These are phyloP conservation scores for Scheffersomyces coipomensis DNA, from an alignment of 805 yeast species.

Conservation along the genomic window DNA sequence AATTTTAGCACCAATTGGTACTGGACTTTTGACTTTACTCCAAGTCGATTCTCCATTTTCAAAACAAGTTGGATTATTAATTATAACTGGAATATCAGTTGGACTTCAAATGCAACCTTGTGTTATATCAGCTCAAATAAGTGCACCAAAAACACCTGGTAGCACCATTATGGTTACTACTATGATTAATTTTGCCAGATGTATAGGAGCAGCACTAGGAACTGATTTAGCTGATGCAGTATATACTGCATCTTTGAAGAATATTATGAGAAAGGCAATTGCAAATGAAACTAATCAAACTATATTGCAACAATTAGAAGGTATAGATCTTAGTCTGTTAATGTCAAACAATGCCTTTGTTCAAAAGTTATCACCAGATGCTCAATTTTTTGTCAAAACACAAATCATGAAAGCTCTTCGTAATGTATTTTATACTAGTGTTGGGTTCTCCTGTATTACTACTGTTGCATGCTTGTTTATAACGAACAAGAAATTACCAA, in stretches of 20 bases:
- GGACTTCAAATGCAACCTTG: constrained; percentile 51
- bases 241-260: constrained; percentile 8
- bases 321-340: constrained; percentile 9
- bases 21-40: constrained; percentile 45
- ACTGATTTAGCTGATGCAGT: constrained; percentile 16
- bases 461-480: constrained; percentile 28
- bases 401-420: constrained; percentile 34
- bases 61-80: constrained; percentile 43
- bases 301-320: constrained; percentile 4
- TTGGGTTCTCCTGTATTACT: constrained; percentile 35
- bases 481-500: constrained; percentile 34
- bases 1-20: constrained; percentile 37
- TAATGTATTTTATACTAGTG: constrained; percentile 37
- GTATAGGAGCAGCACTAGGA: constrained; percentile 48
- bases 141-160: constrained; percentile 53
- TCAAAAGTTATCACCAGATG: constrained; percentile 16
- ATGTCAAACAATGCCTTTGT: constrained; percentile 3
- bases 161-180: constrained; percentile 49
- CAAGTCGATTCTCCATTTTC: constrained; percentile 32
- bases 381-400: constrained; percentile 20
- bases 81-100: constrained; percentile 45
- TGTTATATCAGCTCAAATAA: constrained; percentile 44
- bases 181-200: constrained; percentile 41
- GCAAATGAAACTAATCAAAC: constrained; percentile 5
- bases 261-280: constrained; percentile 7